Conservation (phyloP, 176 grass and related monocot species). For the Ananas comosus region DNA sequence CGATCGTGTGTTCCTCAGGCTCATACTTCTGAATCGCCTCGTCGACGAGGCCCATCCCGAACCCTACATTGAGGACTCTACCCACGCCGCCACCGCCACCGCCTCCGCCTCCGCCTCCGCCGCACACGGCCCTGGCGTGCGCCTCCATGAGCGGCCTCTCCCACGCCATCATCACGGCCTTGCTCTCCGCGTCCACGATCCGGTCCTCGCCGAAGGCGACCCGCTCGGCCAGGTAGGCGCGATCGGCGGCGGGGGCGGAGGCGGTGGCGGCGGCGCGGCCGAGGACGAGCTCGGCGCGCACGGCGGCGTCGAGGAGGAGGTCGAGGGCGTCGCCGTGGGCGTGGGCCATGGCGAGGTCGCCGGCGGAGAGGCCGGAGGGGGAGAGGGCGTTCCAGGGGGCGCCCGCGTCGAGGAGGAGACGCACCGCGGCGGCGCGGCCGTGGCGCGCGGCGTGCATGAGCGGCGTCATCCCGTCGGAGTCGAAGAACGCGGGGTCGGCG, state of each 20-base stretch:
- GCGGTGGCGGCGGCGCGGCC: slow-evolving; percentile 42
- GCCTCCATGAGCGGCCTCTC: slow-evolving; percentile 94
- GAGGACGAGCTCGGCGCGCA: slow-evolving; percentile 85
- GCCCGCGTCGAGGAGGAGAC: slow-evolving; percentile 53
- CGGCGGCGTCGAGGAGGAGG: slow-evolving; percentile 65
- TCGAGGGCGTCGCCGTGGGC: slow-evolving; percentile 50
- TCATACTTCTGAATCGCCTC: slow-evolving; percentile 76
- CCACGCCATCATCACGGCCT: slow-evolving; percentile 97
- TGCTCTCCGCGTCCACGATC: slow-evolving; percentile 81
- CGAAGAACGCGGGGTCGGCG: slow-evolving; percentile 61
- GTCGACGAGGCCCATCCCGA: slow-evolving; percentile 95
- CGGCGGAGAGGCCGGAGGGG: slow-evolving; percentile 44
- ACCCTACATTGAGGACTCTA: slow-evolving; percentile 76
- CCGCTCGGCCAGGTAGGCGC: slow-evolving; percentile 54
- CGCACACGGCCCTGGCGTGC: slow-evolving; percentile 73
- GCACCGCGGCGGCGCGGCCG: slow-evolving; percentile 36
- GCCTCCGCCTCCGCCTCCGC: no score
- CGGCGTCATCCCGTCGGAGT: slow-evolving; percentile 45
- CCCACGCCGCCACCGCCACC: slow-evolving; percentile 34
- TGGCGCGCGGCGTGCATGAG: slow-evolving; percentile 71
- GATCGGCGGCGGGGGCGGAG: slow-evolving; percentile 2
- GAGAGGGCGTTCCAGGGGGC: slow-evolving; percentile 82
- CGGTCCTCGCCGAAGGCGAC: slow-evolving; percentile 78
- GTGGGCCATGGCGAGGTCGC: slow-evolving; percentile 49
- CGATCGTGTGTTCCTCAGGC: slow-evolving; percentile 72